Conservation (phyloP, 2,329 filamentous ascomycete species). For the Periconia macrospinosa region DNA sequence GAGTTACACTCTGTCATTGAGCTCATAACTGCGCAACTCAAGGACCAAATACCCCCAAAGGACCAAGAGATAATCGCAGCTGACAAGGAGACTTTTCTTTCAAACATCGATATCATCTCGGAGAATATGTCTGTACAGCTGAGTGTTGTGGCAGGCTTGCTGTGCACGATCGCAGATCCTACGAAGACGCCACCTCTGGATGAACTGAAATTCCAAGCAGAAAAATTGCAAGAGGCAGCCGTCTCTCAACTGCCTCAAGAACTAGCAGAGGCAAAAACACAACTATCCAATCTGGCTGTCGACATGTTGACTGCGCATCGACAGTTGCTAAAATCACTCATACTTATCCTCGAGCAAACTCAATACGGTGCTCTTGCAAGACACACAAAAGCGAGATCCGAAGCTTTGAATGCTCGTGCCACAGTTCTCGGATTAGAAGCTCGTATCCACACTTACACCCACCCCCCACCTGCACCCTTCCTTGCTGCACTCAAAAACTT, state of each 20-base stretch:
- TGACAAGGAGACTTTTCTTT: slow-evolving; percentile 45
- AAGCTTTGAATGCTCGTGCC: slow-evolving; percentile 47
- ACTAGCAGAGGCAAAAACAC: slow-evolving; percentile 31
- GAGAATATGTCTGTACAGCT: slow-evolving; percentile 39
- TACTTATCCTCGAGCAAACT: slow-evolving; percentile 51
- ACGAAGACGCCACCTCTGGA: slow-evolving; percentile 10
- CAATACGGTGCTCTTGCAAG: slow-evolving; percentile 50
- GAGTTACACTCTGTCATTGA: slow-evolving; percentile 49
- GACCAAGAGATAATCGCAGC: slow-evolving; percentile 45
- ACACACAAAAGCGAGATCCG: slow-evolving; percentile 45
- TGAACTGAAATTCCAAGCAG: slow-evolving; percentile 13
- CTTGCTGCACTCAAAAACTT: slow-evolving; percentile 36
- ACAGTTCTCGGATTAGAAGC: slow-evolving; percentile 47
- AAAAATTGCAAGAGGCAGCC: slow-evolving; percentile 13
- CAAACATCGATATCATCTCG: slow-evolving; percentile 40
- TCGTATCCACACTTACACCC: slow-evolving; percentile 28
- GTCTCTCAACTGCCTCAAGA: slow-evolving; percentile 19
- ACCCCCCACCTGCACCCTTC: slow-evolving; percentile 31
- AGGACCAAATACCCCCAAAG: slow-evolving; percentile 34
- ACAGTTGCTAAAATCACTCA: slow-evolving; percentile 39
- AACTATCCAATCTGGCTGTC: slow-evolving; percentile 37
- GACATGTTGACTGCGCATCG: slow-evolving; percentile 42
- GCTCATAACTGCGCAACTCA: slow-evolving; percentile 45
- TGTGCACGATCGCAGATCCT: slow-evolving; percentile 38
- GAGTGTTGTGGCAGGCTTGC: slow-evolving; percentile 24